phyloP scores from a whole-genome alignment of 495 filamentous ascomycete genomes.

The Daldinia bambusicola region DNA sequence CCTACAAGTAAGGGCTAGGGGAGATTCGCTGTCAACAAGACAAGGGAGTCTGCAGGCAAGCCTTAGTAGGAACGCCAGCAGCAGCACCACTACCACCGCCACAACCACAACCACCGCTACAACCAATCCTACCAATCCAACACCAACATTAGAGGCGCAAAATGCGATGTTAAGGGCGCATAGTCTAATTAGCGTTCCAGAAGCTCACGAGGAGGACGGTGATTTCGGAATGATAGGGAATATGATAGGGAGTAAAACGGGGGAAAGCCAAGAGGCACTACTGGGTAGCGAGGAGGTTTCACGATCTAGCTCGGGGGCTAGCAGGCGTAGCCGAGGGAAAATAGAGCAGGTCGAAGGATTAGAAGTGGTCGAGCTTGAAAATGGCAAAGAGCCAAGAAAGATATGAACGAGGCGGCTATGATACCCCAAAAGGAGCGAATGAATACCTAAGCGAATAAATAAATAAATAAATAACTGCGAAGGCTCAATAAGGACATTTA shows the following conservation, averaged over 20 bases:
- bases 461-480: too few relatives aligned
- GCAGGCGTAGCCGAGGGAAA: conserved; percentile 21
- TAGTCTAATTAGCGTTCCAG: conserved; percentile 46
- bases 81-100: conserved; percentile 8
- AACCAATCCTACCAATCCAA: conserved; percentile 9
- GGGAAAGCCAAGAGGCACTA: conserved; percentile 22
- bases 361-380: conserved; percentile 41
- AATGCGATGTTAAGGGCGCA: conserved; percentile 32
- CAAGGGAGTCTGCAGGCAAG: conserved; percentile 42
- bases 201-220: conserved; percentile 42
- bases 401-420: conserved; percentile 36
- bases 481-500: too few relatives aligned
- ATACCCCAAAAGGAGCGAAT: conserved; percentile 17
- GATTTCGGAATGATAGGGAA: conserved; percentile 2
- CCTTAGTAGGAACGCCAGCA: conserved; percentile 28
- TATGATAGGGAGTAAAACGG: conserved; percentile 13
- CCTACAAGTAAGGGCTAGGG: conserved; percentile 30
- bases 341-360: conserved; percentile 43
- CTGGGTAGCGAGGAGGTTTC: conserved; percentile 21
- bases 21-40: conserved; percentile 36
- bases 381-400: conserved; percentile 25
- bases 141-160: conserved; percentile 27
- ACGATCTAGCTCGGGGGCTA: conserved; percentile 34
- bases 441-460: neutral
- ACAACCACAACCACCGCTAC: conserved; percentile 16